Base-by-base conservation (phyloP, 768 basidiomycete species). In the Suillus decipiens region DNA sequence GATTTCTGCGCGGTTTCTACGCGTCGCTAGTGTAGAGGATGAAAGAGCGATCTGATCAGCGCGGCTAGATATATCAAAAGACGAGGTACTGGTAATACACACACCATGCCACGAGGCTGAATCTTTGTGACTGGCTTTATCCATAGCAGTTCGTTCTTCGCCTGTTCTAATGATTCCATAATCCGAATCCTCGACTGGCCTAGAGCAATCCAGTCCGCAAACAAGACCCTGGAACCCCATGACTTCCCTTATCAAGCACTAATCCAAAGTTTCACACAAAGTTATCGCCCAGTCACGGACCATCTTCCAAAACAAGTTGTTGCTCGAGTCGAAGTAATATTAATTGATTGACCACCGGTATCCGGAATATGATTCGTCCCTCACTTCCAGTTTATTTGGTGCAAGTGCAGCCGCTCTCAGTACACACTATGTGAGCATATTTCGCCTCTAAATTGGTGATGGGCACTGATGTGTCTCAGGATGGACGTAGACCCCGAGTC, bases 401-500 rank as follows among this genome's bases (percentile, higher is more conserved):
- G 31, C 51, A 53, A 53, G 51, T 53, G 51, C 19, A 19, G 51
- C 51, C 55, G 36, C 14, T 56, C 22, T 37, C 24, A 37, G 22
- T 8, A 10, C 60, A 11, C 60, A 61, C 31, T 50, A 57, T 61
- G 60, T 61, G 60, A 61, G 60, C 34, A 15, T n/a, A 24, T 14
- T 61, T 61, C 24, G 47, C 31, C 51, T 53, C 51, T 33, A 22
- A n/a, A n/a, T 36, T 33, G 10, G 10, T 53, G 53, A 22, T 54
- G 10, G 14, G 15, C 22, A n/a, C 60, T 57, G 28, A 61, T 61
- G 10, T 12, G 14, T 37, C 34, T 28, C 7, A 61, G 36, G 45
- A 71, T 74, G 67, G 69, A 68, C 60, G 57, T 64, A 43, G 71
- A 66, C 36, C 31, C 63, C 12, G 55, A 56, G 22, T 37, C 36